Base-by-base conservation (phyloP, 1,139 yeast genomes). In the Casaregolazyma suthepensis region DNA sequence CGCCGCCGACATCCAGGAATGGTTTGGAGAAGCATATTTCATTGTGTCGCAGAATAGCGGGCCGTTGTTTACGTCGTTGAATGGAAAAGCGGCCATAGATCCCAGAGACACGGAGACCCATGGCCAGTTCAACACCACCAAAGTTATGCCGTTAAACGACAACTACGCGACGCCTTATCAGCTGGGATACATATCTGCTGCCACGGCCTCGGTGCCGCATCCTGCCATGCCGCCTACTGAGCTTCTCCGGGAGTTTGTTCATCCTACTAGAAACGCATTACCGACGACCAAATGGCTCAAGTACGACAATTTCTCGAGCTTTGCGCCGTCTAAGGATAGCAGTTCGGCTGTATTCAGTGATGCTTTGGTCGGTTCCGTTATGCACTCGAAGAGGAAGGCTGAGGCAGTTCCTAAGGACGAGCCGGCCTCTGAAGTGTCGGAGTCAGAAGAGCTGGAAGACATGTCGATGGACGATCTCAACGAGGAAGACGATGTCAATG, bases 261-360 rank as follows among this genome's bases (percentile, higher is more conserved):
- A 90, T 67, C 96, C 97, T 13, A 87, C 86, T 57, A 87, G 95
- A 87, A 85, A 85, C 60, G 83, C 89, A 7, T 73, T 91, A 50
- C 88, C 94, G 6, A 78, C 87, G 5, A 85, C 96, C 0, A 81
- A 82, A 51, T 93, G 97, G 97, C 71, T 91, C 52, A 78, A 79
- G 51, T 83, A 84, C 52, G 83, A 83, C 50, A 78, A 77, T 9
- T 80, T 78, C 57, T 77, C 78, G 54, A 80, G 89, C 12, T 91
- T 89, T 77, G 96, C 94, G 0, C 98, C 97, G 2, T 68, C 77
- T 1, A 71, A 77, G 45, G 96, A 90, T 66, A 89, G 87, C 68
- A 78, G 79, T 46, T 83, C 82, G 26, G 76, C 87, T 1, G 84
- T 88, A 7, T 74, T 89, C 6, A 79, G 85, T 22, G 79, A 80